phyloP scores from a whole-genome alignment of 2,329 filamentous ascomycete genomes.

The Alternaria arborescens region DNA sequence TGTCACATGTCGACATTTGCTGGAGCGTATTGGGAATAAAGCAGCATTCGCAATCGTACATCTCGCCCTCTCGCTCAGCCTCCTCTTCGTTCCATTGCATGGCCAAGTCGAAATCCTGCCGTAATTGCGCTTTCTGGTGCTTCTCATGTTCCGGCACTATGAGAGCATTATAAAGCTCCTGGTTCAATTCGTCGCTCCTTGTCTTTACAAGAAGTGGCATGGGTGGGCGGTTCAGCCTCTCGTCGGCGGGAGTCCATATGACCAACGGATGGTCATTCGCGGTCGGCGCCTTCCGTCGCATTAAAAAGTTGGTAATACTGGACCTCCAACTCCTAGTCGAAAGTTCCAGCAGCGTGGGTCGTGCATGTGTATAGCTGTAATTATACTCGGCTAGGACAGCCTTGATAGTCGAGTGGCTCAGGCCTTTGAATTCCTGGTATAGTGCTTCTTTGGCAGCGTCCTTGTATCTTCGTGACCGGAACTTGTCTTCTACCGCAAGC shows the following conservation, averaged over 20 bases:
- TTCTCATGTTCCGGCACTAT: slow-evolving; percentile 54
- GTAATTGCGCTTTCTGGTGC: slow-evolving; percentile 51
- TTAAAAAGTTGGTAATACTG: slow-evolving; percentile 74
- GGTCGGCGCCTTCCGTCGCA: slow-evolving; percentile 67
- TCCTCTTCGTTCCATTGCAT: slow-evolving; percentile 58
- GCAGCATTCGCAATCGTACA: slow-evolving; percentile 80
- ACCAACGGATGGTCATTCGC: slow-evolving; percentile 66
- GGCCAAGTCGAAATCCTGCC: slow-evolving; percentile 54
- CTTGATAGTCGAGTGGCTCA: slow-evolving; percentile 76
- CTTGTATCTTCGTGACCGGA: slow-evolving; percentile 73
- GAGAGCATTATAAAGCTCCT: slow-evolving; percentile 58
- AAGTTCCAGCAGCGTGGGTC: slow-evolving; percentile 73
- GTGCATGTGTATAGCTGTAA: slow-evolving; percentile 76
- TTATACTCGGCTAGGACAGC: slow-evolving; percentile 84
- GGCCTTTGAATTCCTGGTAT: slow-evolving; percentile 77
- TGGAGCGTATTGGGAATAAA: slow-evolving; percentile 76
- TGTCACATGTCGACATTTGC: slow-evolving; percentile 75
- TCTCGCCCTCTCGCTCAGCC: slow-evolving; percentile 56
- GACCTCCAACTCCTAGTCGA: slow-evolving; percentile 81
- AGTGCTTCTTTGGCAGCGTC: slow-evolving; percentile 72
- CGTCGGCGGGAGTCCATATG: slow-evolving; percentile 68
- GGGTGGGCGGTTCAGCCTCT: slow-evolving; percentile 61
- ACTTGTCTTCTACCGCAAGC: slow-evolving; percentile 69
- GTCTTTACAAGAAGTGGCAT: slow-evolving; percentile 71
- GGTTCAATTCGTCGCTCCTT: slow-evolving; percentile 64